phyloP scores from a whole-genome alignment of 257 asterid species.

The Nicotiana knightiana region DNA sequence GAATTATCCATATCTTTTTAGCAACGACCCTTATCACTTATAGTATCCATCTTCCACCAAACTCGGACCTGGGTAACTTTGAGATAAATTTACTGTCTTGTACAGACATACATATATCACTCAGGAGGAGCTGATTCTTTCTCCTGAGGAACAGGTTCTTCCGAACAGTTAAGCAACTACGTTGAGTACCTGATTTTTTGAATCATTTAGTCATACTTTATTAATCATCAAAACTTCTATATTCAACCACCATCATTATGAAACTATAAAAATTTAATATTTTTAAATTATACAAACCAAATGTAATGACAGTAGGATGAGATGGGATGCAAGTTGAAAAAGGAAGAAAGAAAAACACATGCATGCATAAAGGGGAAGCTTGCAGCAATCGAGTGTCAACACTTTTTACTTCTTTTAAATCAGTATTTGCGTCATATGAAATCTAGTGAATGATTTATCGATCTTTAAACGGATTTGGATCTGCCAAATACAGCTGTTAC shows the following conservation, averaged over 20 bases:
- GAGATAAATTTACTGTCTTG: too few relatives aligned
- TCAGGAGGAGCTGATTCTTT: too few relatives aligned
- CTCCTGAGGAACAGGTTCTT: too few relatives aligned
- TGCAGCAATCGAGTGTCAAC: constrained; percentile 10
- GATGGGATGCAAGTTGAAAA: background rate
- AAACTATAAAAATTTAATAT: background rate
- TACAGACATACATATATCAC: too few relatives aligned
- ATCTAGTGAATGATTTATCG: background rate
- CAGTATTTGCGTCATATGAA: background rate
- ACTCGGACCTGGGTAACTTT: too few relatives aligned
- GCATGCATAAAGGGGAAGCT: constrained; percentile 9
- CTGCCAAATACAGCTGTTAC: constrained; percentile 1
- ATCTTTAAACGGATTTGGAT: background rate
- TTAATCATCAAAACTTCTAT: too few relatives aligned
- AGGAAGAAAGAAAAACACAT: background rate
- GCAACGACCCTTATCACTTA: too few relatives aligned
- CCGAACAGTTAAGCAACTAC: too few relatives aligned
- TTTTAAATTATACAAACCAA: background rate
- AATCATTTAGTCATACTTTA: too few relatives aligned
- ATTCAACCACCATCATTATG: background rate
- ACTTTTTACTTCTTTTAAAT: background rate
- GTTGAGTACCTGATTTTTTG: too few relatives aligned
- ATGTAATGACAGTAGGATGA: background rate
- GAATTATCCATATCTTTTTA: too few relatives aligned
- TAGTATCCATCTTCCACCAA: too few relatives aligned